These are phyloP conservation scores for Chernovozyma aurita DNA, from an alignment of 1,139 yeast species.

Conservation along the genomic window DNA sequence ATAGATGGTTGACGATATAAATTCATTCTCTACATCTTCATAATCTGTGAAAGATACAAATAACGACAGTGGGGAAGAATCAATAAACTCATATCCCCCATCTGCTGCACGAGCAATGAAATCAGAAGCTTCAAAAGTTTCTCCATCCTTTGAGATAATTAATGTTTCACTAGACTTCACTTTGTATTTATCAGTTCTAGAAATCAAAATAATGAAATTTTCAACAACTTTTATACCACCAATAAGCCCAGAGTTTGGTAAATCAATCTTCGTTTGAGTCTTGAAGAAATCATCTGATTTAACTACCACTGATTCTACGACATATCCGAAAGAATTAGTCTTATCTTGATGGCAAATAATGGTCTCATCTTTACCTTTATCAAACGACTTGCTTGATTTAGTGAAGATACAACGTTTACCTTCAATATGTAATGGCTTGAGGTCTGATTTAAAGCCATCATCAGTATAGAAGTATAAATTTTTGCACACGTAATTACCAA, in stretches of 20 bases:
- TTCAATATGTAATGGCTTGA: slow-evolving; percentile 30
- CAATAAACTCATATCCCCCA: slow-evolving; percentile 49
- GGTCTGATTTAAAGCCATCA: slow-evolving; percentile 48
- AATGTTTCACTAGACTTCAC: slow-evolving; percentile 39
- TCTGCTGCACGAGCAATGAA: slow-evolving; percentile 41
- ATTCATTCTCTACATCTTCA: slow-evolving; percentile 14
- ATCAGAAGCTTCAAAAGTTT: slow-evolving; percentile 46
- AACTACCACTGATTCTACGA: slow-evolving; percentile 38
- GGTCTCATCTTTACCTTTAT: slow-evolving; percentile 35
- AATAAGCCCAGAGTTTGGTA: slow-evolving; percentile 35
- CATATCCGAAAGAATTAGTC: slow-evolving; percentile 40
- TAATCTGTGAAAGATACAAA: slow-evolving; percentile 47
- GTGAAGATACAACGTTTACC: slow-evolving; percentile 49
- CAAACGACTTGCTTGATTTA: slow-evolving; percentile 36
- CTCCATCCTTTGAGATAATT: slow-evolving; percentile 57
- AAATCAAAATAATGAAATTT: slow-evolving; percentile 50
- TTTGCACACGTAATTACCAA: slow-evolving; percentile 24
- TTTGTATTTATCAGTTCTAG: slow-evolving; percentile 45
- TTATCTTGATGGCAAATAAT: slow-evolving; percentile 47
- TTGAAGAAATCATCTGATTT: slow-evolving; percentile 55
- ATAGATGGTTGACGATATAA: slow-evolving; percentile 38
- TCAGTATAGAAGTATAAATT: slow-evolving; percentile 42
- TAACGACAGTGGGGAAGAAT: slow-evolving; percentile 53
- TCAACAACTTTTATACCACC: slow-evolving; percentile 46
- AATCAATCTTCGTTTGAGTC: slow-evolving; percentile 18